phyloP scores from a whole-genome alignment of 2,329 filamentous ascomycete species.

The Colletotrichum tropicicola region DNA sequence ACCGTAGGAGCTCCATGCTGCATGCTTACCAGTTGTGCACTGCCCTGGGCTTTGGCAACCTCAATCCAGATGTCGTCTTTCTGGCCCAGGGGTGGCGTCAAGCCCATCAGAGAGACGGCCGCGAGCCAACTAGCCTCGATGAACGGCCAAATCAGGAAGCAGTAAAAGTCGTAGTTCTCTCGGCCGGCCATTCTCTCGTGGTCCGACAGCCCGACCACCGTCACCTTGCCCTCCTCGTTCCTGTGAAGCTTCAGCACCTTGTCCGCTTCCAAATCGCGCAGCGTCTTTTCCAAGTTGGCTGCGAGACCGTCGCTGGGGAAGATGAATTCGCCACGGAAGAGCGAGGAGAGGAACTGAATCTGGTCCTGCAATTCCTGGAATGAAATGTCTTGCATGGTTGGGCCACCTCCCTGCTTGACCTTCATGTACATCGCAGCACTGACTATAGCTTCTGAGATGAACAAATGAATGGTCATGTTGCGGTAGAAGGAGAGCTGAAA shows the following conservation, averaged over 20 bases:
- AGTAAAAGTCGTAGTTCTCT: constrained; percentile 99
- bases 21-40: constrained; percentile 76
- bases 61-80: constrained; percentile 82
- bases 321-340: constrained; percentile 97
- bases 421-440: constrained; percentile 90
- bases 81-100: constrained; percentile 74
- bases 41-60: constrained; percentile 79
- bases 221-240: constrained; percentile 63
- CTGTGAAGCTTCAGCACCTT: constrained; percentile 76
- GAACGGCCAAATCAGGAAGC: constrained; percentile 98
- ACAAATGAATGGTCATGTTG: constrained; percentile 99
- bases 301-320: constrained; percentile 88
- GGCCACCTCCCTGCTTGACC: constrained; percentile 91
- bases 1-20: too few species aligned
- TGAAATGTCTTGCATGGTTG: constrained; percentile 79
- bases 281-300: constrained; percentile 81
- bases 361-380: constrained; percentile 80
- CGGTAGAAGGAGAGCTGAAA: constrained; percentile 99
- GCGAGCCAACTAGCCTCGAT: constrained; percentile 95
- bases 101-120: constrained; percentile 85
- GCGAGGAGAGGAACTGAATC: constrained; percentile 87
- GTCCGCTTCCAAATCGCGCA: constrained; percentile 81
- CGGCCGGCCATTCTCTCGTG: constrained; percentile 80
- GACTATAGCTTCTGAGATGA: constrained; percentile 92
- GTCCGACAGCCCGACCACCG: constrained; percentile 77